phyloP scores from a whole-genome alignment of 176 grass and related monocot genomes.

The Bromus sterilis region DNA sequence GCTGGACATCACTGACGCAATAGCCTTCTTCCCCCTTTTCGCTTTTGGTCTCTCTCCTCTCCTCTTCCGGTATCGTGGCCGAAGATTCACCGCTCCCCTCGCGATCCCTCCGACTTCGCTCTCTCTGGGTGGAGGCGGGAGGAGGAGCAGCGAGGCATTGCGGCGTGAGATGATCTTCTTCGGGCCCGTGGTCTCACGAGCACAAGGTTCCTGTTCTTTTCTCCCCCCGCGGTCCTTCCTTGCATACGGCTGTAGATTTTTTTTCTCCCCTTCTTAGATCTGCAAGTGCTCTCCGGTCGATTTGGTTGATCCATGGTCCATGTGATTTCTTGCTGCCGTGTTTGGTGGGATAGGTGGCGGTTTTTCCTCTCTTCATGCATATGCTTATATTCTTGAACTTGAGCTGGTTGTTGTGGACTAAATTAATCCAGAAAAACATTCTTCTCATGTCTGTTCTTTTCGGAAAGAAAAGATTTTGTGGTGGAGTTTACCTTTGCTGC shows the following conservation, averaged over 20 bases:
- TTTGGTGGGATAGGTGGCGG: background rate
- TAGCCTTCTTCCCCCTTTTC: background rate
- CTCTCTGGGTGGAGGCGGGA: background rate
- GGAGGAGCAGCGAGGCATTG: background rate
- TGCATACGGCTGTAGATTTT: background rate
- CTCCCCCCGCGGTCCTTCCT: background rate
- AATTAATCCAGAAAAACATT: background rate
- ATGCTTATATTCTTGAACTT: background rate
- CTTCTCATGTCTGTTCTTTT: background rate
- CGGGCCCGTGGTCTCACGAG: background rate
- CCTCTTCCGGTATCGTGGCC: background rate
- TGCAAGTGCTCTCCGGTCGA: background rate
- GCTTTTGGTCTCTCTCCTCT: background rate
- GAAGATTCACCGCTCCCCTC: background rate
- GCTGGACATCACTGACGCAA: slow-evolving; percentile 2
- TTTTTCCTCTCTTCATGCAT: background rate
- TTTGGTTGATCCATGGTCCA: background rate
- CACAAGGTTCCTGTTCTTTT: background rate
- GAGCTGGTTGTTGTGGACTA: background rate
- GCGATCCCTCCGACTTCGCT: background rate
- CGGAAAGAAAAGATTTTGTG: background rate
- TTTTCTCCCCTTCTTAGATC: background rate
- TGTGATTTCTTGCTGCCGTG: background rate
- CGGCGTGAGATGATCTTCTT: background rate
- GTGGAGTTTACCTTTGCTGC: background rate